Evolutionary conservation across 2,329 filamentous ascomycete species (phyloP).

Genomic region (Macroventuria anomochaeta): DNA sequence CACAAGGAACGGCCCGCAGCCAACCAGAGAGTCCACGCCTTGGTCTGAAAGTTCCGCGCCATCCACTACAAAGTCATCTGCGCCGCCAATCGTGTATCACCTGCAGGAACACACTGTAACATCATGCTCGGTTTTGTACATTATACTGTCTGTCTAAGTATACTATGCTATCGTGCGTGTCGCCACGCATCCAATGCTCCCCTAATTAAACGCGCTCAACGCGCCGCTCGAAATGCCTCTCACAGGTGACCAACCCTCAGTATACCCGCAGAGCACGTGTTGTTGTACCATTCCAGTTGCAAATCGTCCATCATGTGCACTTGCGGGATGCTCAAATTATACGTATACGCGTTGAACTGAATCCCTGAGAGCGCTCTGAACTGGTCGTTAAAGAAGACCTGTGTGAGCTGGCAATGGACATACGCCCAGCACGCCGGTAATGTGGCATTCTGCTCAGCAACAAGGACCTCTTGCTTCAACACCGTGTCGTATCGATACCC

Average conservation of each 20-base stretch:
- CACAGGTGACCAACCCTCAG: conserved; percentile 41
- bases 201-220: no score
- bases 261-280: conserved; percentile 56
- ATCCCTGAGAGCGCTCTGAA: conserved; percentile 55
- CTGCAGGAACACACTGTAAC: conserved; percentile 17
- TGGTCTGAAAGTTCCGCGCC: neutral
- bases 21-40: neutral
- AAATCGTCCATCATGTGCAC: conserved; percentile 59
- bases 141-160: conserved; percentile 11
- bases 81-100: conserved; percentile 15
- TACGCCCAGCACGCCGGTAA: conserved; percentile 52
- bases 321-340: conserved; percentile 47
- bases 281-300: conserved; percentile 57
- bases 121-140: neutral
- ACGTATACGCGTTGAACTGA: conserved; percentile 56
- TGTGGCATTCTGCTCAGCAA: conserved; percentile 48
- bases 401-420: conserved; percentile 53
- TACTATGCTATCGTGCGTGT: conserved; percentile 15
- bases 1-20: neutral
- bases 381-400: conserved; percentile 50
- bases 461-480: conserved; percentile 45
- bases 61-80: conserved; percentile 21
- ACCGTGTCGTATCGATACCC: conserved; percentile 53
- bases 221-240: no score
- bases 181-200: neutral